Evolutionary conservation across 202 grass and related monocot genomes (phyloP).

Genomic region (Panicum virgatum): DNA sequence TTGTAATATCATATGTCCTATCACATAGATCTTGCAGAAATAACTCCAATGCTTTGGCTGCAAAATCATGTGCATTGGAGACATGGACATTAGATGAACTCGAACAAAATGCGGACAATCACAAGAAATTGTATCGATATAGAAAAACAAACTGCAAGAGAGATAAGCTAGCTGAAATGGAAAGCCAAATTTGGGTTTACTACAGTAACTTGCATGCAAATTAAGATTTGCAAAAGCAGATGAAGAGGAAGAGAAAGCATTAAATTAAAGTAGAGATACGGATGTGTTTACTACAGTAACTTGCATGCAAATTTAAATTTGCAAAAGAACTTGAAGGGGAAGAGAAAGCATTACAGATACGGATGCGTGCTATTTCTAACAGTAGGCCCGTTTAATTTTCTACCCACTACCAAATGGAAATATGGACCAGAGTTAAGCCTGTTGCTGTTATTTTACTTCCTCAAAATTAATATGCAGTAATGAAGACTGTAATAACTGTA

Average conservation of each 20-base stretch:
- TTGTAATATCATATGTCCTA: conserved; percentile 70
- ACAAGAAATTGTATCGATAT: conserved; percentile 20
- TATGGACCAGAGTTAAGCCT: background rate
- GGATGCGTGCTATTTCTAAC: background rate
- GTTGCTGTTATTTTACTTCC: background rate
- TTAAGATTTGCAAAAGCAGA: too few species aligned
- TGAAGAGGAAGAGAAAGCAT: too few species aligned
- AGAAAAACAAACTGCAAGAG: conserved; percentile 6
- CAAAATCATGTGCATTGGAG: conserved; percentile 14
- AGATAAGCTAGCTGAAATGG: conserved; percentile 1
- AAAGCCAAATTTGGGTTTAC: background rate
- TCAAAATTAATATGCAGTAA: background rate
- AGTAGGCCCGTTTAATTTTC: background rate
- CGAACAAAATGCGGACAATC: conserved; percentile 21
- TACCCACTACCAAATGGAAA: background rate
- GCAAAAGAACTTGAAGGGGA: background rate
- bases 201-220: too few species aligned
- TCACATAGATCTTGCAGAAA: conserved; percentile 96
- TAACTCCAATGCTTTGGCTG: conserved; percentile 94
- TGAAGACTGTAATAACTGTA: background rate
- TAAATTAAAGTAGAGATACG: too few species aligned
- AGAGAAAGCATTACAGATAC: background rate
- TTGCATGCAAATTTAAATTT: background rate
- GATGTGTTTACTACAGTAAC: background rate
- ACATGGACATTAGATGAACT: background rate